Evolutionary conservation across 1,139 yeast genomes (phyloP), one percentile per base, ranked within the genome.

Genomic region (Blastobotrys persicus): DNA sequence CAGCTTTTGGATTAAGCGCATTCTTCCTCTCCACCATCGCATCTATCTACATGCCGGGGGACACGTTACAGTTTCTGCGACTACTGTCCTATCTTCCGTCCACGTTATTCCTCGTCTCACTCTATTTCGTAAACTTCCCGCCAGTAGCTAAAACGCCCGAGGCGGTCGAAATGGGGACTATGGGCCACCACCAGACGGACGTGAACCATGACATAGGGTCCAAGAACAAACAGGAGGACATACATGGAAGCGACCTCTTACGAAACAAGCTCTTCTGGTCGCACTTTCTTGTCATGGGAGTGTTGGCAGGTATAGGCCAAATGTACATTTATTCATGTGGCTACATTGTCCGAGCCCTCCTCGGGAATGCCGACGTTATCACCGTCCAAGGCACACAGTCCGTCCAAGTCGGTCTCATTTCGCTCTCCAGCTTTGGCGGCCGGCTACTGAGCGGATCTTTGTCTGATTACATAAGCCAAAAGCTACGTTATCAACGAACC

Each of bases 321-420:
- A 80, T 85, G 76, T 86, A 84, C 62, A 85, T 86, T 28, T 84
- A 79, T 60, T 79, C 87, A 3, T 80, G 86, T 46, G 95, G 95
- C 0, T 85, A 80, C 59, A 75, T 85, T 40, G 79, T 84, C 20
- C 77, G 80, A 55, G 86, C 89, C 1, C 60, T 71, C 39, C 61
- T 60, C 1, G 47, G 47, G 12, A 53, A 49, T 16, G 47, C 50
- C 16, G 55, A 52, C 13, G 32, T 32, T 5, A 32, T 28, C 5
- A 26, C 49, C 19, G 50, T 60, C 17, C 67, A 70, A 42, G 66
- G 72, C n/a, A 68, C 77, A 31, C 94, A 85, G 62, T 84, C 88
- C 0, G 57, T 80, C 18, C 94, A 86, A 60, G 94, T 86, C 3
- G 83, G 91, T 1, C 64, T 83, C 17, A 76, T 86, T 35, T 86